Percentiles rank a stretch among this genome's conserved stretches.
Evolutionary conservation across 2,329 filamentous ascomycete genomes (phyloP).

Genomic region (Cercospora beticola): DNA sequence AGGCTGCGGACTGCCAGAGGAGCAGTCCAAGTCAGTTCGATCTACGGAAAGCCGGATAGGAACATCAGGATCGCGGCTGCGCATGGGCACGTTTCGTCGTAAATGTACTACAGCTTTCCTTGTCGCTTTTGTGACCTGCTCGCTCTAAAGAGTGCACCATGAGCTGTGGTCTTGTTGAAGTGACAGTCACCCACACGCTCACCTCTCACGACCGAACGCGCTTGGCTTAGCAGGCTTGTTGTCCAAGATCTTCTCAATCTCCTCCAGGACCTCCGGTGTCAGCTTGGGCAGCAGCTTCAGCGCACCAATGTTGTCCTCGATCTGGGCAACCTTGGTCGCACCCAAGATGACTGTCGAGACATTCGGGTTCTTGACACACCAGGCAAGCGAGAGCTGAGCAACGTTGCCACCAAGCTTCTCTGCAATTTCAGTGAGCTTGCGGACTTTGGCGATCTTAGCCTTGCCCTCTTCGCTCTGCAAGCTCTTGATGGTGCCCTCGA

Average conservation of each 20-base stretch:
- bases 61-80: not conserved
- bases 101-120: constrained; percentile 2
- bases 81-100: constrained; percentile 2
- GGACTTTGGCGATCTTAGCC: constrained; percentile 59
- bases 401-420: constrained; percentile 51
- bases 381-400: constrained; percentile 58
- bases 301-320: constrained; percentile 51
- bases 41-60: not conserved
- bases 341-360: constrained; percentile 58
- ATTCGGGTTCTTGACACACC: constrained; percentile 59
- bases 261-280: constrained; percentile 42
- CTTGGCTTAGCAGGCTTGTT: constrained; percentile 41
- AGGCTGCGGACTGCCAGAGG: not conserved
- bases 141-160: not conserved
- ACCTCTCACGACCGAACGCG: constrained; percentile 41
- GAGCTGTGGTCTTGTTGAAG: not conserved
- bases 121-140: not conserved
- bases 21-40: not conserved
- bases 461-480: constrained; percentile 52
- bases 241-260: constrained; percentile 47
- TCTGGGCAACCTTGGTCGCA: constrained; percentile 50
- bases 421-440: constrained; percentile 52
- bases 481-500: constrained; percentile 56
- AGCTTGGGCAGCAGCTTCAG: constrained; percentile 44
- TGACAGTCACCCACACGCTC: constrained; percentile 14